phyloP scores from a whole-genome alignment of 768 basidiomycete species.

The Termitomyces heimii region DNA sequence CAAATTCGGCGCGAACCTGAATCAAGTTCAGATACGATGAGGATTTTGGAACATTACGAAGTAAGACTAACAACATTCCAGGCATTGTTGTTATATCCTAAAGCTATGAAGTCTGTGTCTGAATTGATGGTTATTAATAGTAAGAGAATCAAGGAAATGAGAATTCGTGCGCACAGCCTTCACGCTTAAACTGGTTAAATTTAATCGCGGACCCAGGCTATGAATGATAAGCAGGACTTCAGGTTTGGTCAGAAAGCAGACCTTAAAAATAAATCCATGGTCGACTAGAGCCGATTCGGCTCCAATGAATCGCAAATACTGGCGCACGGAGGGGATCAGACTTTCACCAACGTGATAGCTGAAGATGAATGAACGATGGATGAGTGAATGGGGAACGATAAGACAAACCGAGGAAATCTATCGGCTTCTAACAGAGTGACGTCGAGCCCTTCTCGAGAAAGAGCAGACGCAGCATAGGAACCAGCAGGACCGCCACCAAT shows the following conservation, averaged over 20 bases:
- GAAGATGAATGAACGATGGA: background rate
- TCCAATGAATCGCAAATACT: conserved; percentile 52
- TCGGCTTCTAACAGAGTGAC: conserved; percentile 49
- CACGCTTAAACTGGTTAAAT: conserved; percentile 59
- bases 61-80: conserved; percentile 53
- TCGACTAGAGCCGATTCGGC: conserved; percentile 45
- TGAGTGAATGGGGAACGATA: background rate
- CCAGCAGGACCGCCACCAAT: conserved; percentile 54
- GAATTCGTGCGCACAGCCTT: conserved; percentile 44
- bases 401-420: conserved; percentile 44
- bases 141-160: background rate
- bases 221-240: background rate
- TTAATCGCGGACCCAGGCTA: conserved; percentile 61
- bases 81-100: conserved; percentile 47
- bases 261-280: conserved; percentile 49
- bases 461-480: conserved; percentile 48
- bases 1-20: conserved; percentile 56
- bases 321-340: conserved; percentile 55
- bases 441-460: conserved; percentile 49
- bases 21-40: background rate
- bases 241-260: conserved; percentile 10
- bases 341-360: conserved; percentile 59
- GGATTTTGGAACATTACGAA: background rate
- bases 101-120: conserved; percentile 58
- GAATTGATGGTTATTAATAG: background rate